Base-by-base conservation (phyloP, 2,329 filamentous ascomycete species). In the Rhinocladiella similis region DNA sequence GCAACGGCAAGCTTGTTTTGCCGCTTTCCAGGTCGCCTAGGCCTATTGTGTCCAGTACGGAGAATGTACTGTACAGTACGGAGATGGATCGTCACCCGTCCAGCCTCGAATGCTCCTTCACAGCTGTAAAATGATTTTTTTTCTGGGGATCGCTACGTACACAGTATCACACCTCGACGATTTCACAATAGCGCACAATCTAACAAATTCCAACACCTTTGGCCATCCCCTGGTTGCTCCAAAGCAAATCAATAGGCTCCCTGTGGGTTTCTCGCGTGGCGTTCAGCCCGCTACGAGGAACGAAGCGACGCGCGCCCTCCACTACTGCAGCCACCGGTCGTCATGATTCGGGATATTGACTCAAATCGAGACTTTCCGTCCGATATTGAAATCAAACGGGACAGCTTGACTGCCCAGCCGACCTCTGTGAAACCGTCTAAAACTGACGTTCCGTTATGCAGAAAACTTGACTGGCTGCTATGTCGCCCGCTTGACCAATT, bases 1-100 rank as follows among this genome's bases (percentile, higher is more conserved):
- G 53, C 53, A 56, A 29, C 53, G 53, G 39, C 53, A 48, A 22
- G 45, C 42, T 22, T 43, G 52, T 49, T 39, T 16, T 41, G 14
- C 45, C 38, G 39, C 20, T 49, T 49, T 36, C 43, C 43, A 46
- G 43, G 25, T 25, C 10, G 29, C 29, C 29, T 33, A 33, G 29
- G 29, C 10, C 29, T 9, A 12, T 12, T 33, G 29, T 33, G 3
- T 33, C 29, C 29, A 3, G 29, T 12, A 16, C 38, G 18, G 38
- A 41, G 25, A 4, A 27, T 27, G 25, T 3, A 27, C 4, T 27
- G 7, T 7, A 7, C 25, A 27, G 18, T 41, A 6, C n/a, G 12
- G 5, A 5, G 38, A 41, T 5, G 18, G 18, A 19, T 41, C 38
- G 35, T 12, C 14, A 16, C 14, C 38, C 6, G 4, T 10, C n/a